Evolutionary conservation across 2,329 filamentous ascomycete genomes (phyloP).

Genomic region (Cordyceps tenuipes): DNA sequence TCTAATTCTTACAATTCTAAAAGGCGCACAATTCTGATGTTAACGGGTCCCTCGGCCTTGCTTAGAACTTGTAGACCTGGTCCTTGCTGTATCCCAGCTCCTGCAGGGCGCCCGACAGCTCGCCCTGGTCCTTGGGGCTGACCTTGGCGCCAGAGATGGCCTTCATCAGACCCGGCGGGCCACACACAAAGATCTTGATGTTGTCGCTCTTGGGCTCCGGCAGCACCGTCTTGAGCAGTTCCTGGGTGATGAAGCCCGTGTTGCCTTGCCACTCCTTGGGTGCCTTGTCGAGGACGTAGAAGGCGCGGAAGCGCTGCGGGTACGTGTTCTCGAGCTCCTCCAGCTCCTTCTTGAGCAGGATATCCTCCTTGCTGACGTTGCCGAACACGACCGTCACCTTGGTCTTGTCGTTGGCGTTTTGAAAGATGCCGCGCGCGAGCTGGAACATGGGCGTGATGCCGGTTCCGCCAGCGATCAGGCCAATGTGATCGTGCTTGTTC

Average conservation of each 20-base stretch:
- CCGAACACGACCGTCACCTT: slow-evolving; percentile 94
- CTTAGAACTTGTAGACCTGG: slow-evolving; percentile 91
- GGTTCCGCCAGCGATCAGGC: slow-evolving; percentile 84
- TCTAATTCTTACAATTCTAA: slow-evolving; percentile 7
- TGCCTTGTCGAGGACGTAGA: slow-evolving; percentile 85
- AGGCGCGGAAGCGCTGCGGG: slow-evolving; percentile 88
- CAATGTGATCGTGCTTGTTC: slow-evolving; percentile 92
- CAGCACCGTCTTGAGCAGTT: slow-evolving; percentile 87
- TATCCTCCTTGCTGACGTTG: slow-evolving; percentile 83
- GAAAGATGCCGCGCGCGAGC: slow-evolving; percentile 84
- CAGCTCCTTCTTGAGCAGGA: slow-evolving; percentile 80
- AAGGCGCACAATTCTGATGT: neutral
- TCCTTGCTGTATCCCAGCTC: slow-evolving; percentile 63
- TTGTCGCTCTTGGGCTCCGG: slow-evolving; percentile 87
- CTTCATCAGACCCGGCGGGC: slow-evolving; percentile 88
- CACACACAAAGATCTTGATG: slow-evolving; percentile 95
- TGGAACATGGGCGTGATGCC: slow-evolving; percentile 99
- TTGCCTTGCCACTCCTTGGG: slow-evolving; percentile 68
- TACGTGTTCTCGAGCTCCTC: slow-evolving; percentile 87
- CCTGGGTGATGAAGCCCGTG: slow-evolving; percentile 79
- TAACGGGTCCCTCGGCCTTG: neutral
- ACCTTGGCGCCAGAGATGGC: slow-evolving; percentile 83
- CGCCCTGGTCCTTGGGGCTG: slow-evolving; percentile 89
- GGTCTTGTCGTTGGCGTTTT: slow-evolving; percentile 92
- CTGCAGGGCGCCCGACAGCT: slow-evolving; percentile 72